Conservation (phyloP, 192 early-diverging fungal genomes). For the Phycomyces nitens region DNA sequence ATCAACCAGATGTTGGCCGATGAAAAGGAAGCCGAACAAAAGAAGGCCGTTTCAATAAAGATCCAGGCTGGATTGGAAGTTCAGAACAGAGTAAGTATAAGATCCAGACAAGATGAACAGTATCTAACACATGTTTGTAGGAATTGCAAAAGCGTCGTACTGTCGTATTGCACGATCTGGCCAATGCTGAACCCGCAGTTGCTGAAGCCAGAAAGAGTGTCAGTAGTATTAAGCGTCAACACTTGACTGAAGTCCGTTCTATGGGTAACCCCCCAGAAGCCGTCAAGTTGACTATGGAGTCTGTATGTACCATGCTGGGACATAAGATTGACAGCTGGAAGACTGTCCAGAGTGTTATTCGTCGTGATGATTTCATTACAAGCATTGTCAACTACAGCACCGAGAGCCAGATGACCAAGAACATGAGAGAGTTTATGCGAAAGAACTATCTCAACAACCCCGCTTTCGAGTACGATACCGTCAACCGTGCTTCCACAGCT, state of each 20-base stretch:
- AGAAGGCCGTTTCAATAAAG: constrained; percentile 75
- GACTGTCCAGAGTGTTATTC: constrained; percentile 81
- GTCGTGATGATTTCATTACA: constrained; percentile 95
- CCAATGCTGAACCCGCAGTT: constrained; percentile 96
- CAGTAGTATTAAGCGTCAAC: constrained; percentile 92
- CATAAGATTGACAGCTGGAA: constrained; percentile 88
- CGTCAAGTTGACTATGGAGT: constrained; percentile 96
- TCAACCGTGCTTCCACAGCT: constrained; percentile 96
- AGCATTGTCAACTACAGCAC: constrained; percentile 97
- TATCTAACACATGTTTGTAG: constrained; percentile 13
- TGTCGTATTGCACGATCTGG: constrained; percentile 85
- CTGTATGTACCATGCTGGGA: constrained; percentile 93
- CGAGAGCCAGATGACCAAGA: constrained; percentile 69
- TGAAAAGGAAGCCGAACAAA: constrained; percentile 90
- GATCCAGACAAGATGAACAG: not conserved
- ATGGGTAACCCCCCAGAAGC: constrained; percentile 97
- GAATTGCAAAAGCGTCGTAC: constrained; percentile 72
- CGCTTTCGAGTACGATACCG: constrained; percentile 88
- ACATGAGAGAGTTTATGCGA: constrained; percentile 78
- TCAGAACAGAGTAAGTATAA: constrained; percentile 52
- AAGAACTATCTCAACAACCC: constrained; percentile 77
- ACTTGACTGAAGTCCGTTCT: constrained; percentile 91
- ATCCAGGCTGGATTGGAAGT: constrained; percentile 72
- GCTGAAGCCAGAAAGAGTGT: constrained; percentile 92
- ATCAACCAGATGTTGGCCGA: constrained; percentile 92